Conservation (phyloP, 176 grass and related monocot genomes). For the Oryza glumipatula region DNA sequence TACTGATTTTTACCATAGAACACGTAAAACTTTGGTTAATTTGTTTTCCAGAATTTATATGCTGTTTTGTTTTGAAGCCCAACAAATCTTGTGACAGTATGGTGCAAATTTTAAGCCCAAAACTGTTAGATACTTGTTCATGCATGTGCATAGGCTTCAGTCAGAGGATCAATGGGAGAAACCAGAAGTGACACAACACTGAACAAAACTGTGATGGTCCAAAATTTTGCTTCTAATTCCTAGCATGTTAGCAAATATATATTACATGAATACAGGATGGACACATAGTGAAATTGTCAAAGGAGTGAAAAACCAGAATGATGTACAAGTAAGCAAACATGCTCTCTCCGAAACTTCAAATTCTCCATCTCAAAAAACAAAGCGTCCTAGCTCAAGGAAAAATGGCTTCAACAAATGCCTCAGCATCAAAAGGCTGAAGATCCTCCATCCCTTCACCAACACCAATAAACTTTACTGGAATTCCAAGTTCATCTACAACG, state of each 20-base stretch:
- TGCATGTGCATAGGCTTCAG: no score
- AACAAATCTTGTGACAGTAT: no score
- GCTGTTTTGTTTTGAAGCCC: no score
- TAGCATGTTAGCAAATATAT: constrained; percentile 20
- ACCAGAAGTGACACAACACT: no score
- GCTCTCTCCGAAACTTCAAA: background rate
- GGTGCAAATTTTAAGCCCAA: no score
- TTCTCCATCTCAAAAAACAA: background rate
- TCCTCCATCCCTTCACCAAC: constrained; percentile 95
- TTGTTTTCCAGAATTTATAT: no score
- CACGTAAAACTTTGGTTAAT: no score
- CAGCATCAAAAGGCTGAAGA: constrained; percentile 90
- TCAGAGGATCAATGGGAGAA: background rate
- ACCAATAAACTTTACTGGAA: constrained; percentile 93
- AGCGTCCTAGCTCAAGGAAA: constrained; percentile 56
- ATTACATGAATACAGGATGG: constrained; percentile 2
- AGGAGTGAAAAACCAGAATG: background rate
- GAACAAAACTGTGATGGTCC: background rate
- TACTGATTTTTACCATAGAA: no score
- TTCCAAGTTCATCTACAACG: constrained; percentile 93
- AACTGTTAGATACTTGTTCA: no score
- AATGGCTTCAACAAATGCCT: constrained; percentile 94
- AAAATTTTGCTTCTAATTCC: constrained; percentile 20
- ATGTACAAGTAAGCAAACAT: background rate
- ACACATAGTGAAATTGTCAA: background rate